Evolutionary conservation across 768 basidiomycete species (phyloP), one percentile per base, ranked within the genome.

Genomic region (Obba rivulosa): DNA sequence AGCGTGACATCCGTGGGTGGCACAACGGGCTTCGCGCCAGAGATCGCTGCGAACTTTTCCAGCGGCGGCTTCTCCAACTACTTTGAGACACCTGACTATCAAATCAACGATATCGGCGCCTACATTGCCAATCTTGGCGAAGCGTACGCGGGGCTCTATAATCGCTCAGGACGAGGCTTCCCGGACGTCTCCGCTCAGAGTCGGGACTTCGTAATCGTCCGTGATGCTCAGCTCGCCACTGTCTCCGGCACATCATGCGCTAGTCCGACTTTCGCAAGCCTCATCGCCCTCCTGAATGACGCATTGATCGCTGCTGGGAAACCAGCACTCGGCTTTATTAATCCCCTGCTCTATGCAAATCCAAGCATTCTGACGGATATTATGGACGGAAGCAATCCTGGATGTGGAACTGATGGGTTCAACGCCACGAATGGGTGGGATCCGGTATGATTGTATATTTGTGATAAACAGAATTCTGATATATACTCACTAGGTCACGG

Each of bases 11-110:
- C 81, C 7, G 85, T 89, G 9, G 86, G 86, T 10, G 85, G 77
- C 9, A 87, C 85, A 1, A 59, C 59, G 13, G 37, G 46, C 38
- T 63, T 78, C 39, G 64, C 41, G 3, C 51, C 81, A 0, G 85
- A 88, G 59, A 66, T 68, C n/a, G 79, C 77, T 0, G 76, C 72
- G 1, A 57, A 45, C 49, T 81, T 84, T 66, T 84, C 83, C 14
- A 80, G 82, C 1, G 85, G 86, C 37, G 85, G 85, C 2, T 88
- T 87, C 67, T 85, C 83, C 57, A 71, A 83, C 54, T 49, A 81
- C 77, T 83, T 78, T 59, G 1, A 50, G 20, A 71, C 72, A 21
- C 83, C 83, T 3, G 4, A 34, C 1, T 85, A 82, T 57, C 84
- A 87, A 55, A 44, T 73, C 1, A 14, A 34, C 4, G 73, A 65